A percentile compares a stretch with the other conserved stretches of the same genome.
These are phyloP conservation scores for Calonectria pseudoturangicola DNA, from an alignment of 2,329 filamentous ascomycete species.

Conservation along the genomic window DNA sequence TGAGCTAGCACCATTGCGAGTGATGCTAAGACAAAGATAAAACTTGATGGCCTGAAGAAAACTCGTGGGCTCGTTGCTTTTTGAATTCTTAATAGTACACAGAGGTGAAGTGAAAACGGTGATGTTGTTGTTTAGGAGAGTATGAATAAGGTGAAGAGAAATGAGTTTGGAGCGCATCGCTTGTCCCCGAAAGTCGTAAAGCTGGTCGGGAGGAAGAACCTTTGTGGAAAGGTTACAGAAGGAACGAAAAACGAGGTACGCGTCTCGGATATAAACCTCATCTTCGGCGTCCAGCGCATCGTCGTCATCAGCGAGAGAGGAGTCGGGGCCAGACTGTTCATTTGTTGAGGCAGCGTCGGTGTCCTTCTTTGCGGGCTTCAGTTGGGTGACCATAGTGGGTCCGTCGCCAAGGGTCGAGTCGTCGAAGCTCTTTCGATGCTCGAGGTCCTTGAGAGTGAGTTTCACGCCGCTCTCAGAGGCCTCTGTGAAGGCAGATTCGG, in stretches of 20 bases:
- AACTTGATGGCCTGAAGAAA: conserved; percentile 98
- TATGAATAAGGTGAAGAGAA: conserved; percentile 96
- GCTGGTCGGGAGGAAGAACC: conserved; percentile 89
- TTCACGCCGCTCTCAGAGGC: conserved; percentile 67
- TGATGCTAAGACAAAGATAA: conserved; percentile 95
- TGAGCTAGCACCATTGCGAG: conserved; percentile 94
- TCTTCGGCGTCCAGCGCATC: conserved; percentile 84
- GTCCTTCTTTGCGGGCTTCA: conserved; percentile 69
- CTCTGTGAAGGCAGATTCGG: conserved; percentile 53
- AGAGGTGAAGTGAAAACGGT: conserved; percentile 92
- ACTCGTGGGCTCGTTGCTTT: conserved; percentile 89
- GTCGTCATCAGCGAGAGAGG: conserved; percentile 68
- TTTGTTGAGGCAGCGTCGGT: conserved; percentile 66
- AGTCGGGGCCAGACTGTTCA: conserved; percentile 73
- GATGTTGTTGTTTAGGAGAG: conserved; percentile 95
- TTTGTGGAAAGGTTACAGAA: conserved; percentile 99
- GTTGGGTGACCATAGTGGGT: conserved; percentile 79
- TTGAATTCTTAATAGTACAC: conserved; percentile 94
- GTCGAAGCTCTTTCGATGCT: conserved; percentile 81
- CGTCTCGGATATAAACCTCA: conserved; percentile 97
- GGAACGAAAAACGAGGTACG: conserved; percentile 96
- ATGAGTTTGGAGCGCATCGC: conserved; percentile 98
- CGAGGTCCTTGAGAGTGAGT: conserved; percentile 79
- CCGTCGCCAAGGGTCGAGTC: conserved; percentile 80
- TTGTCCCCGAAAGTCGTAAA: conserved; percentile 93